Evolutionary conservation across 192 early-diverging fungal genomes (phyloP), one percentile per base, ranked within the genome.

Genomic region (Thamnidium elegans): DNA sequence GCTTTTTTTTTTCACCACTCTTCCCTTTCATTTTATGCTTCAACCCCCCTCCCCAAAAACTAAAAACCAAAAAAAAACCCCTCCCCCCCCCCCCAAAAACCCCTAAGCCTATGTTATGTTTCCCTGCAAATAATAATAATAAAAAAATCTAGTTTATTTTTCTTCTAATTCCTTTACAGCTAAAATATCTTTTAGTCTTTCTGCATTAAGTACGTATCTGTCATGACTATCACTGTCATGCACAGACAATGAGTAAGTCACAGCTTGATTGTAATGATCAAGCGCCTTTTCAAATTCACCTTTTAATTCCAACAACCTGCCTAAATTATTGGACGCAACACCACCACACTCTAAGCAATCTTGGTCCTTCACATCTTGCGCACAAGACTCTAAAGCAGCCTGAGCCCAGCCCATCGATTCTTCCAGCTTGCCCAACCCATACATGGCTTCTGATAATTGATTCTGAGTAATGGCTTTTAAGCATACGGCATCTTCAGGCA

Each of bases 391-490:
- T 30, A 85, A 65, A 3, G 81, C 70, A 58, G 74, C 71, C 30
- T 85, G 83, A 50, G 80, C 69, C 83, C 83, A 85, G 3, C 83
- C 83, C 34, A 85, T 47, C 3, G 81, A 81, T 20, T 81, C 81
- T 14, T 85, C 78, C 19, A 70, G 23, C 54, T 83, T 79, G 13
- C 72, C 59, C 44, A 76, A 44, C 0, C 70, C 84, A 60, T 66
- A 80, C 14, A 85, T 55, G 0, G 77, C 70, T 51, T 85, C 84
- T 11, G 78, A 76, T 45, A 85, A 70, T n/a, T 82, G 82, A 42
- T 75, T 68, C 46, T 70, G 77, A 17, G 81, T 17, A 53, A 85
- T 85, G 6, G 81, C 84, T 39, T 77, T 68, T 8, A 77, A 62
- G 52, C 84, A 85, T 19, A 72, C 55, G 64, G 67, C 81, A 4